A percentile compares a stretch with the other conserved stretches of the same genome.
Conservation (phyloP, 495 filamentous ascomycete species). For the Hypoxylon trugodes region DNA sequence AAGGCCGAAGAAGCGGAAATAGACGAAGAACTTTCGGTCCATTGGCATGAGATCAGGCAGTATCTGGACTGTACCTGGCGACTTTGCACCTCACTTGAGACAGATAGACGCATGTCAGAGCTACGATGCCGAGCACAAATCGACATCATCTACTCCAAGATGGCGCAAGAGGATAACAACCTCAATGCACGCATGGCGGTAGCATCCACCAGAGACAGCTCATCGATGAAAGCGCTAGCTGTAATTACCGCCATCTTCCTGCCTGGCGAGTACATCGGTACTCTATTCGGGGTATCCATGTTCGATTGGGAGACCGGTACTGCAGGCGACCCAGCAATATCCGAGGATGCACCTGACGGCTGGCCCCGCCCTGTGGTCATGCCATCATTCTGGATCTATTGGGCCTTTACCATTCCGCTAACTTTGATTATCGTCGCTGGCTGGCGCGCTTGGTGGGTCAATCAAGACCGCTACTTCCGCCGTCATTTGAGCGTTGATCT, state of each 20-base stretch:
- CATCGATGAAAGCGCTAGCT: slow-evolving; percentile 48
- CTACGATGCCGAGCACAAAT: slow-evolving; percentile 46
- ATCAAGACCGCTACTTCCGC: slow-evolving; percentile 46
- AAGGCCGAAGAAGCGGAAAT: slow-evolving; percentile 29
- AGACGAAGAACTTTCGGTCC: slow-evolving; percentile 37
- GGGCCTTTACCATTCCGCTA: slow-evolving; percentile 44
- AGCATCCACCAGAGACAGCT: slow-evolving; percentile 47
- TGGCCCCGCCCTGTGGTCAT: slow-evolving; percentile 40
- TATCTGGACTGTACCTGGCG: slow-evolving; percentile 47
- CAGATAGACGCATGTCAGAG: slow-evolving; percentile 46
- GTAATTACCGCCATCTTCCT: slow-evolving; percentile 49
- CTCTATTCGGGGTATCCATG: slow-evolving; percentile 47
- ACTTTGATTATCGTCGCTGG: slow-evolving; percentile 41
- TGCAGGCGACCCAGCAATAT: slow-evolving; percentile 35
- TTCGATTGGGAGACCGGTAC: slow-evolving; percentile 43
- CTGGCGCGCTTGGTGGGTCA: slow-evolving; percentile 50
- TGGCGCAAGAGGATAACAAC: slow-evolving; percentile 49
- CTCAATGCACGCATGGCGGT: slow-evolving; percentile 49
- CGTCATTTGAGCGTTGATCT: slow-evolving; percentile 45
- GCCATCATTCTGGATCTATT: slow-evolving; percentile 49
- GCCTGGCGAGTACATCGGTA: slow-evolving; percentile 48
- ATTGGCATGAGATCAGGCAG: slow-evolving; percentile 49
- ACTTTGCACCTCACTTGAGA: slow-evolving; percentile 48
- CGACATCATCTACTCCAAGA: slow-evolving; percentile 49
- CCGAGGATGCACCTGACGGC: slow-evolving; percentile 22